phyloP scores from a whole-genome alignment of 2,329 filamentous ascomycete genomes.

The Venturia oleaginea region DNA sequence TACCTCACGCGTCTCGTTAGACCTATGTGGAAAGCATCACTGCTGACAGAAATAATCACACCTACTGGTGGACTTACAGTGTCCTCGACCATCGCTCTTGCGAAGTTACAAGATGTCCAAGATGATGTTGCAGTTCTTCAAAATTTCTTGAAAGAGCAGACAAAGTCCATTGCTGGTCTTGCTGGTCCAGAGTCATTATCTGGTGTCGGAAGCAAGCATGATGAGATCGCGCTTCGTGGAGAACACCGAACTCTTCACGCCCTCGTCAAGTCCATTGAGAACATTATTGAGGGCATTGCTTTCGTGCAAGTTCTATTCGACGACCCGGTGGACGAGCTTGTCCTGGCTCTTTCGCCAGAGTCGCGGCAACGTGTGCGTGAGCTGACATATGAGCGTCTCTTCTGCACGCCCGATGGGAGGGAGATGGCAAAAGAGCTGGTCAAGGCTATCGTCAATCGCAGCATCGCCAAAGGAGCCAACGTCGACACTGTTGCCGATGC shows the following conservation, averaged over 20 bases:
- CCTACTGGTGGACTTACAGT: slow-evolving; percentile 56
- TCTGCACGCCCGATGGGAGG: slow-evolving; percentile 68
- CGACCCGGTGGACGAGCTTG: slow-evolving; percentile 83
- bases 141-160: slow-evolving; percentile 79
- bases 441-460: slow-evolving; percentile 95
- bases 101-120: slow-evolving; percentile 69
- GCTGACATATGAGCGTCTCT: slow-evolving; percentile 81
- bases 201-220: slow-evolving; percentile 69
- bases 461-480: slow-evolving; percentile 92
- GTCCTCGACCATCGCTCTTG: slow-evolving; percentile 53
- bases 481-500: slow-evolving; percentile 96
- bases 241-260: slow-evolving; percentile 90
- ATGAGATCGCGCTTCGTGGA: slow-evolving; percentile 84
- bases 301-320: slow-evolving; percentile 94
- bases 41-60: slow-evolving; percentile 50
- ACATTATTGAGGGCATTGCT: slow-evolving; percentile 92
- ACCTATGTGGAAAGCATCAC: slow-evolving; percentile 74
- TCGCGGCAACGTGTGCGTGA: slow-evolving; percentile 61
- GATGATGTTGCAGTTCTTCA: slow-evolving; percentile 69
- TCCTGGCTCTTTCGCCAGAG: slow-evolving; percentile 61
- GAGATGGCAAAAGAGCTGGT: slow-evolving; percentile 90
- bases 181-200: slow-evolving; percentile 84
- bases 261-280: slow-evolving; percentile 73
- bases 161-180: slow-evolving; percentile 83
- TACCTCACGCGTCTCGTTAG: slow-evolving; percentile 85